Evolutionary conservation across 1,139 yeast species (phyloP).

Genomic region (Candida neerlandica): DNA sequence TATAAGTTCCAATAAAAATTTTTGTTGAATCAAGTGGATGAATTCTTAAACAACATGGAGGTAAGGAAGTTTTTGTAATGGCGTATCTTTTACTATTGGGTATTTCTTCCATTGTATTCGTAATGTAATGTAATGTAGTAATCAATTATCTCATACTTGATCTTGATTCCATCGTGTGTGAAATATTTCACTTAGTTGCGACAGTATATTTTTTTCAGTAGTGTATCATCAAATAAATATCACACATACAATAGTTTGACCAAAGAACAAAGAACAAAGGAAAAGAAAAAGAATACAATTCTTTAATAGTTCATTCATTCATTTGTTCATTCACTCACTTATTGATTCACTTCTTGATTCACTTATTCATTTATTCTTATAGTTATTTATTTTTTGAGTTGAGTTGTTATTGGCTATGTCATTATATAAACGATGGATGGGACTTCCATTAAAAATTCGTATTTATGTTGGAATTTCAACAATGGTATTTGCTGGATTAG

Average conservation of each 20-base stretch:
- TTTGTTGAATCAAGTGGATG: slow-evolving; percentile 53
- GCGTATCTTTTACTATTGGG: slow-evolving; percentile 22
- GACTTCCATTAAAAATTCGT: slow-evolving; percentile 52
- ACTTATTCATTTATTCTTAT: too few species aligned
- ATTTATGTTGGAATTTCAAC: slow-evolving; percentile 59
- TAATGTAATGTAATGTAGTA: neutral
- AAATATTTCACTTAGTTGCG: too few species aligned
- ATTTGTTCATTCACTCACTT: too few species aligned
- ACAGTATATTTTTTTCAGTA: too few species aligned
- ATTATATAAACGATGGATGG: slow-evolving; percentile 48
- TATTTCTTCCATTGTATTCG: slow-evolving; percentile 1
- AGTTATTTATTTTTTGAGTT: neutral
- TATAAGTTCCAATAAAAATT: slow-evolving; percentile 76
- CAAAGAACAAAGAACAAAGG: neutral
- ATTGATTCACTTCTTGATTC: too few species aligned
- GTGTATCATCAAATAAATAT: slow-evolving; percentile 1
- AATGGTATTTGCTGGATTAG: slow-evolving; percentile 51
- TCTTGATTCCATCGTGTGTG: neutral
- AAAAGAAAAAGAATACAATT: neutral
- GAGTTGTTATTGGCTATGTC: slow-evolving; percentile 33
- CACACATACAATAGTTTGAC: too few species aligned
- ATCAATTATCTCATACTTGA: too few species aligned
- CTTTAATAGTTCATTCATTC: too few species aligned
- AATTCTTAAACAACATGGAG: slow-evolving; percentile 80
- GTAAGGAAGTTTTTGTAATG: slow-evolving; percentile 50